A percentile compares a stretch with the other conserved stretches of the same genome.
Evolutionary conservation across 1,139 yeast species (phyloP).

Genomic region (Ashbya aceris): DNA sequence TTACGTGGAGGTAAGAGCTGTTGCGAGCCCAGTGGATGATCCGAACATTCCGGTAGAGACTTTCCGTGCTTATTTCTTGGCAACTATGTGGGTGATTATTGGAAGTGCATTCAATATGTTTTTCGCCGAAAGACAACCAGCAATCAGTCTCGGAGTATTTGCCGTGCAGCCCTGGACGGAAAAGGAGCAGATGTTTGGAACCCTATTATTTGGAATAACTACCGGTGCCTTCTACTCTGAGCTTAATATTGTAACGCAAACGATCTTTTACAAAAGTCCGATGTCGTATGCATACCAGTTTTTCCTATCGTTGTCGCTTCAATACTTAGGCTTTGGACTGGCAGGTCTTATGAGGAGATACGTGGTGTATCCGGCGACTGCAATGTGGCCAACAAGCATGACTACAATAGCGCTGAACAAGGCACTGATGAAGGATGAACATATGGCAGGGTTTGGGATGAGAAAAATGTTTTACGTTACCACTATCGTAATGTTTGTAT

Average conservation of each 20-base stretch:
- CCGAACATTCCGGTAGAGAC: conserved; percentile 44
- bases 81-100: conserved; percentile 45
- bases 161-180: conserved; percentile 56
- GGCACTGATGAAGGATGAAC: conserved; percentile 41
- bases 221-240: conserved; percentile 37
- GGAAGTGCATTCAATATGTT: conserved; percentile 52
- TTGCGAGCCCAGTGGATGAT: conserved; percentile 46
- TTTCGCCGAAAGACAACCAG: conserved; percentile 47
- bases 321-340: conserved; percentile 53
- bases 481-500: conserved; percentile 36
- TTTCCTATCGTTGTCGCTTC: conserved; percentile 43
- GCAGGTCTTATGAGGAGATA: conserved; percentile 53
- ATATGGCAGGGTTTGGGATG: conserved; percentile 40
- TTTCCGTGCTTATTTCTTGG: conserved; percentile 46
- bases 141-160: conserved; percentile 37
- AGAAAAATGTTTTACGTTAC: conserved; percentile 38
- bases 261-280: conserved; percentile 35
- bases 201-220: conserved; percentile 38
- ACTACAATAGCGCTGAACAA: conserved; percentile 49
- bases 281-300: conserved; percentile 44
- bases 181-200: conserved; percentile 61
- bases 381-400: conserved; percentile 49
- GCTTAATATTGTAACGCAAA: conserved; percentile 39
- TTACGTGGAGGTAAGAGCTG: conserved; percentile 56
- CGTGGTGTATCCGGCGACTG: conserved; percentile 46